Evolutionary conservation across 1,284 basidiomycete genomes (phyloP).

Genomic region (Caloboletus firmus): DNA sequence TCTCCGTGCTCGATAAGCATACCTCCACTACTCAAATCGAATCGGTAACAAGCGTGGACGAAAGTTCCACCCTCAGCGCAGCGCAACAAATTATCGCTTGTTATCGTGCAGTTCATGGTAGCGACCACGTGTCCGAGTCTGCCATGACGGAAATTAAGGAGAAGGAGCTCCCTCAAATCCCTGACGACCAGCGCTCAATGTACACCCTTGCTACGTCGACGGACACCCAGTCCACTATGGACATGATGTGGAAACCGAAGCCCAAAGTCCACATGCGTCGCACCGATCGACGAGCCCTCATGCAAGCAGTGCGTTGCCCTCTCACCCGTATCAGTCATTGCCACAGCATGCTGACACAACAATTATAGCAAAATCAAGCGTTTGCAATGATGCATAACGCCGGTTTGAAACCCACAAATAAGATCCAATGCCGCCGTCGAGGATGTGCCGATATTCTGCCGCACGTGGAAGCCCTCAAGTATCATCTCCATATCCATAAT

Average conservation of each 20-base stretch:
- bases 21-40: neutral
- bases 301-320: constrained; percentile 39
- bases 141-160: constrained; percentile 7
- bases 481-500: constrained; percentile 62
- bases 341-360: constrained; percentile 6
- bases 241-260: constrained; percentile 35
- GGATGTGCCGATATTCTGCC: constrained; percentile 51
- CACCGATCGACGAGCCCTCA: constrained; percentile 39
- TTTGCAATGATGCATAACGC: constrained; percentile 36
- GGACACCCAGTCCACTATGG: constrained; percentile 23
- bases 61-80: constrained; percentile 30
- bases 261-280: constrained; percentile 35
- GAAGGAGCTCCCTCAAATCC: constrained; percentile 18
- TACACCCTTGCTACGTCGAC: constrained; percentile 22
- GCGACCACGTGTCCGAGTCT: neutral
- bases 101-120: constrained; percentile 34
- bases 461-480: constrained; percentile 49
- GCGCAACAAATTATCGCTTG: constrained; percentile 42
- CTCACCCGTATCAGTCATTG: neutral
- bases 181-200: constrained; percentile 31
- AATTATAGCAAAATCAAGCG: constrained; percentile 44
- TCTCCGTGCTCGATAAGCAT: constrained; percentile 2
- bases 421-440: constrained; percentile 48
- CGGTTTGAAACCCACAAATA: constrained; percentile 27
- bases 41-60: constrained; percentile 2